Percentiles rank a stretch among this genome's conserved stretches.
These are phyloP conservation scores for Neofusicoccum cordaticola DNA, from an alignment of 2,329 filamentous ascomycete species.

Conservation along the genomic window DNA sequence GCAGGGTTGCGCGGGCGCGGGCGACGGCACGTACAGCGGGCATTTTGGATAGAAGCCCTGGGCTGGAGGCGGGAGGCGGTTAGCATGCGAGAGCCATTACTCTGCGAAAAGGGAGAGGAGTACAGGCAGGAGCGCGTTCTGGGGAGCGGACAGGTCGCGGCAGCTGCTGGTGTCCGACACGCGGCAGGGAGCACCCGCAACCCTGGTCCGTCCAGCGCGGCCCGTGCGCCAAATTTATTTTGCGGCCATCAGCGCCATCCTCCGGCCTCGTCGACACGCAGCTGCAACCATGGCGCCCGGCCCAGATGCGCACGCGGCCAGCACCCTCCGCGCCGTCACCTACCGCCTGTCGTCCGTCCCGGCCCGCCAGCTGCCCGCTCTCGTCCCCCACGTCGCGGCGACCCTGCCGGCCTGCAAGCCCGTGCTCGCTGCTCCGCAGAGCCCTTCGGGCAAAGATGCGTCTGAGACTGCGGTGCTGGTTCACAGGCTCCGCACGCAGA, in stretches of 20 bases:
- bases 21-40: constrained; percentile 5
- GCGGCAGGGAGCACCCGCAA: constrained; percentile 16
- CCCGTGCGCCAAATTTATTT: constrained; percentile 14
- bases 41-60: constrained; percentile 7
- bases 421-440: constrained; percentile 61
- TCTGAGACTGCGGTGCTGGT: constrained; percentile 68
- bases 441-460: constrained; percentile 57
- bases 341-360: constrained; percentile 70
- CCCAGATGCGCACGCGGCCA: constrained; percentile 1
- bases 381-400: constrained; percentile 66
- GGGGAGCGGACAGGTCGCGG: constrained; percentile 10
- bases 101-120: not conserved
- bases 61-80: not conserved
- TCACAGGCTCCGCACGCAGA: constrained; percentile 76
- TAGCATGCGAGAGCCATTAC: not conserved
- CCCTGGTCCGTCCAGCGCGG: not conserved
- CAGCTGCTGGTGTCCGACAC: not conserved
- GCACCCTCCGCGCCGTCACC: constrained; percentile 48
- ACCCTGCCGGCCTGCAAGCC: constrained; percentile 54
- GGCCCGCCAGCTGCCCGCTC: constrained; percentile 68
- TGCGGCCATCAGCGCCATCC: not conserved
- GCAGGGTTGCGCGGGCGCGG: constrained; percentile 3
- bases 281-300: constrained; percentile 8
- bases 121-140: constrained; percentile 11
- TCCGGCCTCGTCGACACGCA: not conserved